phyloP scores from a whole-genome alignment of 2,329 filamentous ascomycete species.

The Dendryphion nanum region DNA sequence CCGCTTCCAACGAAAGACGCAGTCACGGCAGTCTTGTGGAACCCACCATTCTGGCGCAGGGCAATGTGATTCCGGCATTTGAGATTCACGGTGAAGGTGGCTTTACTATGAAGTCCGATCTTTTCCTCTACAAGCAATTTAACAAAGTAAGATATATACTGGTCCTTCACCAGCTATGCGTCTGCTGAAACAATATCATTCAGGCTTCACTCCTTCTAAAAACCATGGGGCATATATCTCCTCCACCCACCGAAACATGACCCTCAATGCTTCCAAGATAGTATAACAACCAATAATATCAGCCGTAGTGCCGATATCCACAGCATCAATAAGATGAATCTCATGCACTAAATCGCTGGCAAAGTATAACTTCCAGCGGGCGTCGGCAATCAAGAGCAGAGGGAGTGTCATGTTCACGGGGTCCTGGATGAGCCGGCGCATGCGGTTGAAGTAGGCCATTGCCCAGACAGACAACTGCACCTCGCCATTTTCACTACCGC shows the following conservation, averaged over 20 bases:
- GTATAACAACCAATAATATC: conserved; percentile 18
- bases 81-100: not conserved
- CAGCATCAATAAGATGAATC: conserved; percentile 18
- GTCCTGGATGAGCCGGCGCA: conserved; percentile 13
- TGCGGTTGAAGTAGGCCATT: conserved; percentile 17
- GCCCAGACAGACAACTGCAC: conserved; percentile 16
- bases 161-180: conserved; percentile 4
- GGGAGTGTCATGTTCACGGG: conserved; percentile 14
- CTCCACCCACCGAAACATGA: conserved; percentile 13
- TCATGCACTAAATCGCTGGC: conserved; percentile 13
- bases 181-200: conserved; percentile 7
- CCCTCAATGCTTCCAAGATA: conserved; percentile 15
- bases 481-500: conserved; percentile 10
- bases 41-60: conserved; percentile 3
- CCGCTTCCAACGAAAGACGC: conserved; percentile 2
- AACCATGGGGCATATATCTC: conserved; percentile 13
- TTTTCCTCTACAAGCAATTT: conserved; percentile 1
- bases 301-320: conserved; percentile 18
- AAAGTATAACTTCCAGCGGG: conserved; percentile 16
- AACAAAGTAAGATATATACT: conserved; percentile 4
- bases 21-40: conserved; percentile 4
- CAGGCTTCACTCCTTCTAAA: conserved; percentile 9
- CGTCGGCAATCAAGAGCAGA: conserved; percentile 13
- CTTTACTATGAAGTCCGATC: conserved; percentile 1
- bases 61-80: conserved; percentile 1